Percentiles rank a stretch among this genome's conserved stretches.
Conservation (phyloP, 2,329 filamentous ascomycete species). For the Plenodomus tracheiphilus region DNA sequence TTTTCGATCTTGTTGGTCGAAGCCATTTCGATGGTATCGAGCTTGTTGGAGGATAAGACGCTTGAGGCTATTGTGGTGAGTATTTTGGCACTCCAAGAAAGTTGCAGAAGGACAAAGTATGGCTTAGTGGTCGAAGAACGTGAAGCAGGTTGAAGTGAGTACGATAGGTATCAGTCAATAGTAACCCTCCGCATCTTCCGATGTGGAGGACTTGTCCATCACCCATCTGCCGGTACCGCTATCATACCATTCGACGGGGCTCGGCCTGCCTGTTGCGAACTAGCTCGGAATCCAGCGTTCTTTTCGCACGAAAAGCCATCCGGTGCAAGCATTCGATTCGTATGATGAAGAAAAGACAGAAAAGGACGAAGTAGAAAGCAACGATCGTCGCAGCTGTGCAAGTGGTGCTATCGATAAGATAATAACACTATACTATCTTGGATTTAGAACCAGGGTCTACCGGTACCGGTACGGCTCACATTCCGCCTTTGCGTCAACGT, state of each 20-base stretch:
- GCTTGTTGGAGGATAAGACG: background rate
- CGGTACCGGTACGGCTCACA: too few species aligned
- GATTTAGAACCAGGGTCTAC: too few species aligned
- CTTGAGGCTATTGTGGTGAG: background rate
- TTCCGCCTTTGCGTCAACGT: too few species aligned
- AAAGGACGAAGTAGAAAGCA: too few species aligned
- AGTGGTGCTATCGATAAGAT: too few species aligned
- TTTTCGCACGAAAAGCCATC: background rate
- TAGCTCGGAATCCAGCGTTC: background rate
- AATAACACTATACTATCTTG: too few species aligned
- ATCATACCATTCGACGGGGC: background rate
- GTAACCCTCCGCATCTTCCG: constrained; percentile 1
- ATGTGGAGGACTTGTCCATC: constrained; percentile 8
- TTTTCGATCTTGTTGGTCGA: constrained; percentile 16
- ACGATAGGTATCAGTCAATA: background rate
- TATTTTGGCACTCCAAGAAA: too few species aligned
- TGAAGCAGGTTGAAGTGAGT: too few species aligned
- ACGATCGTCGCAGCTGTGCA: too few species aligned
- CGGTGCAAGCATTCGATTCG: too few species aligned
- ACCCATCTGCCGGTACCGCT: constrained; percentile 4
- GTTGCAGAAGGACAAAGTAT: too few species aligned
- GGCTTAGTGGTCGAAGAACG: background rate
- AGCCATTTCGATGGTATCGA: constrained; percentile 12
- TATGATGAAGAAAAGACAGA: too few species aligned
- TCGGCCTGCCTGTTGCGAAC: background rate